Conservation (phyloP, 2,329 filamentous ascomycete species). For the Ophiostoma quercus region DNA sequence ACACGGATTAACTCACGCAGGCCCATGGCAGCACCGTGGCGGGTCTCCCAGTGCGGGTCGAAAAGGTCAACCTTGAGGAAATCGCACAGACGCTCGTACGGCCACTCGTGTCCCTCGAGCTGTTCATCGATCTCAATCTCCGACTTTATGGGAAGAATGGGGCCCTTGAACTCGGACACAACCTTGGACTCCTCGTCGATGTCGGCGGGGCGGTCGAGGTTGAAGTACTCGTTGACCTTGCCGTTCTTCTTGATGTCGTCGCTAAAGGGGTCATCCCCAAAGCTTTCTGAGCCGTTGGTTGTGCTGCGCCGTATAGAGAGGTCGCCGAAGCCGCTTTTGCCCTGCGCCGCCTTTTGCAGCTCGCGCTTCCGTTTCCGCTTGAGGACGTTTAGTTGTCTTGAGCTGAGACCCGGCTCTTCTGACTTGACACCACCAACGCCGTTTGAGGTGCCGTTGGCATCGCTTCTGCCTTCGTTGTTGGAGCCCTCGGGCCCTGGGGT, state of each 20-base stretch:
- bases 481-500: constrained; percentile 42
- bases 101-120: constrained; percentile 80
- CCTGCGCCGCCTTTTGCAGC: constrained; percentile 75
- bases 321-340: constrained; percentile 85
- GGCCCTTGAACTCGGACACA: constrained; percentile 91
- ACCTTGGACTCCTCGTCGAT: constrained; percentile 88
- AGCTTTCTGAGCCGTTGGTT: constrained; percentile 56
- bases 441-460: constrained; percentile 18
- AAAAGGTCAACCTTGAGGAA: constrained; percentile 92
- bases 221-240: constrained; percentile 79
- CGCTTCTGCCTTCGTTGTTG: constrained; percentile 16
- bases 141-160: constrained; percentile 73
- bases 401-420: constrained; percentile 68
- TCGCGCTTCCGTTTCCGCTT: constrained; percentile 92
- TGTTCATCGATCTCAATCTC: constrained; percentile 73
- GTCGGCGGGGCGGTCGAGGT: constrained; percentile 68
- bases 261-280: constrained; percentile 39
- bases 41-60: constrained; percentile 88
- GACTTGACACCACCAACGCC: constrained; percentile 31
- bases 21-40: constrained; percentile 93
- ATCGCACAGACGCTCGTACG: constrained; percentile 87
- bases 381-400: constrained; percentile 86
- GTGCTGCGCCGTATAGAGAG: constrained; percentile 63
- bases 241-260: constrained; percentile 55
- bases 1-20: constrained; percentile 84